These are phyloP conservation scores for Mortierella antarctica DNA, from an alignment of 192 early-diverging fungal species.

Conservation along the genomic window DNA sequence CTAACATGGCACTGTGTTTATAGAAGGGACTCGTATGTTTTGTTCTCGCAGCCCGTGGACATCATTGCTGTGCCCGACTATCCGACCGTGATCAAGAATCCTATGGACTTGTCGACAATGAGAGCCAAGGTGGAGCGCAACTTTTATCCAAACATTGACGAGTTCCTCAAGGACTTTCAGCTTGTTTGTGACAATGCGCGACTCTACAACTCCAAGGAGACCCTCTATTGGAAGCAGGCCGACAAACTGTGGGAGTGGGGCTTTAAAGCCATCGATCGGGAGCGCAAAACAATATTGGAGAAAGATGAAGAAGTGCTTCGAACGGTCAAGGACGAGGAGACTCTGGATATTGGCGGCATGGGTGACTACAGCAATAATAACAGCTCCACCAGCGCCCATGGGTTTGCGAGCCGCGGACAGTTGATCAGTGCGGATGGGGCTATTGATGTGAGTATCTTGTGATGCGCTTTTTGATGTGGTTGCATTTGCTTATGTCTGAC, in stretches of 20 bases:
- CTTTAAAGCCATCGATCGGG: constrained; percentile 75
- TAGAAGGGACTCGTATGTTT: constrained; percentile 86
- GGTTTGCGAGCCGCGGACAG: background rate
- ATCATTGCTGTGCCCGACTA: constrained; percentile 82
- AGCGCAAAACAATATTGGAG: constrained; percentile 54
- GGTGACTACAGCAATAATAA: constrained; percentile 26
- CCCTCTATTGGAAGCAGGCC: constrained; percentile 83
- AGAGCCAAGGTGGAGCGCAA: constrained; percentile 71
- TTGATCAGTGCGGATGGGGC: constrained; percentile 15
- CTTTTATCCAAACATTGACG: constrained; percentile 71
- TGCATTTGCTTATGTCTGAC: background rate
- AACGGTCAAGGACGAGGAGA: constrained; percentile 45
- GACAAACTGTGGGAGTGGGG: constrained; percentile 82
- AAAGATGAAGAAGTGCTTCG: constrained; percentile 31
- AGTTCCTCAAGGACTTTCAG: constrained; percentile 81
- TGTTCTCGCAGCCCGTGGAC: constrained; percentile 90
- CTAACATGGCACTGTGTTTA: background rate
- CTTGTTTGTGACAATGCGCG: constrained; percentile 85
- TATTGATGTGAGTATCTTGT: constrained; percentile 27
- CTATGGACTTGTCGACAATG: constrained; percentile 97
- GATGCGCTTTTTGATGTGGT: background rate
- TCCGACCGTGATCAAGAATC: constrained; percentile 76
- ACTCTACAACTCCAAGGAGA: constrained; percentile 85
- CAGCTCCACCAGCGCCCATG: background rate
- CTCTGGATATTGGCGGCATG: constrained; percentile 43